Evolutionary conservation across 2,329 filamentous ascomycete species (phyloP).

Genomic region (Aspergillus ruber): DNA sequence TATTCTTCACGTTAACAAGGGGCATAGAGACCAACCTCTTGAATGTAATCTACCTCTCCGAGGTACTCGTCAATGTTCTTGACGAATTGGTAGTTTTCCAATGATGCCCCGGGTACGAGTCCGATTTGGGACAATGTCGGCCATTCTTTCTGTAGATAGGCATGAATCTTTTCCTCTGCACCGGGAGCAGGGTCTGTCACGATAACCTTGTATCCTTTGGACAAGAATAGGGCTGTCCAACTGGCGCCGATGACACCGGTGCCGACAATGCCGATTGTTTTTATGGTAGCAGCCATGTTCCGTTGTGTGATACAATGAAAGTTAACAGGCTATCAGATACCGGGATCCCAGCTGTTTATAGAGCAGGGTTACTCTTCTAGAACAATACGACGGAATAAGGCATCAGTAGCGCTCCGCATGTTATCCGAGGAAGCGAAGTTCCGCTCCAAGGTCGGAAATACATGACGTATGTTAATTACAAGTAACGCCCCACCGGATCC

Average conservation of each 20-base stretch:
- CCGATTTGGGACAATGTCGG: slow-evolving; percentile 4
- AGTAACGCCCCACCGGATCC: too few relatives aligned
- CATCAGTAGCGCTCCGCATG: not conserved
- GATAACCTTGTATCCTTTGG: slow-evolving; percentile 34
- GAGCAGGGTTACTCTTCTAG: not conserved
- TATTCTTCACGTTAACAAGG: not conserved
- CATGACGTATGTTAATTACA: not conserved
- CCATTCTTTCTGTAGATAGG: slow-evolving; percentile 16
- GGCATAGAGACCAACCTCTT: slow-evolving; percentile 3
- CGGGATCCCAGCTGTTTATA: not conserved
- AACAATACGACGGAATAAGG: not conserved
- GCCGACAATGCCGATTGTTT: slow-evolving; percentile 25
- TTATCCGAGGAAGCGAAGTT: not conserved
- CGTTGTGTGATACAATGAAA: not conserved
- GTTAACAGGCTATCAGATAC: not conserved
- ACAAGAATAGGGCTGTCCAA: slow-evolving; percentile 38
- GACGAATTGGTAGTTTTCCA: slow-evolving; percentile 7
- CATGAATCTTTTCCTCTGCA: slow-evolving; percentile 24
- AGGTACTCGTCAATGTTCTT: slow-evolving; percentile 5
- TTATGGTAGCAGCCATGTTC: slow-evolving; percentile 5
- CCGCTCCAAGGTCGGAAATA: not conserved
- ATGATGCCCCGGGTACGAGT: not conserved
- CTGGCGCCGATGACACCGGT: slow-evolving; percentile 36
- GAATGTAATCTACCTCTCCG: slow-evolving; percentile 4
- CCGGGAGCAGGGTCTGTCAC: slow-evolving; percentile 36